Evolutionary conservation across 1,139 yeast species (phyloP).

Genomic region (Hansenula sp.): DNA sequence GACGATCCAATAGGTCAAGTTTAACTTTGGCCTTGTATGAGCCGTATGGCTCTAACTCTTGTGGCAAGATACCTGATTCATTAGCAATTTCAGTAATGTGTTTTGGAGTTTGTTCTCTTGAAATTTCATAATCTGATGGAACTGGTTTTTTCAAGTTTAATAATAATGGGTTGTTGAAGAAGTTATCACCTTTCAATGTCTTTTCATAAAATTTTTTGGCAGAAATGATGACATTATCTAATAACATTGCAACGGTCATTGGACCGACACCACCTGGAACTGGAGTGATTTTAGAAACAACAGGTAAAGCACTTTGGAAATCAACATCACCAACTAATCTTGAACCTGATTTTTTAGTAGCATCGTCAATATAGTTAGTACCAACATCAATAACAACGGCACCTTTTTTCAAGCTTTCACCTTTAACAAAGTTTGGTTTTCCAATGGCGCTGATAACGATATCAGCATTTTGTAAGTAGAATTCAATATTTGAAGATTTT

Average conservation of each 20-base stretch:
- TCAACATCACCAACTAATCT: constrained; percentile 95
- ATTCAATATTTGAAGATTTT: constrained; percentile 59
- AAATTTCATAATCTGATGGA: constrained; percentile 91
- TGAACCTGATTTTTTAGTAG: constrained; percentile 75
- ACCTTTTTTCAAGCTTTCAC: constrained; percentile 83
- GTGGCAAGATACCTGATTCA: constrained; percentile 79
- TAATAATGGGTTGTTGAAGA: constrained; percentile 47
- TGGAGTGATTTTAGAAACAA: constrained; percentile 82
- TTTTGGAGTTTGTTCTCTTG: constrained; percentile 87
- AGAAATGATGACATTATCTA: constrained; percentile 81
- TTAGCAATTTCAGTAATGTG: constrained; percentile 74
- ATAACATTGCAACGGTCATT: constrained; percentile 96
- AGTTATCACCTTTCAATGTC: constrained; percentile 20
- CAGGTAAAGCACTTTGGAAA: constrained; percentile 58
- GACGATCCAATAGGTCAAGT: constrained; percentile 68
- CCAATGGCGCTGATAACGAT: constrained; percentile 94
- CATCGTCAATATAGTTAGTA: constrained; percentile 80
- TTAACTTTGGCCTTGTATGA: constrained; percentile 90
- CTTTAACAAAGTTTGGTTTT: constrained; percentile 74
- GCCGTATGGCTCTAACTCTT: constrained; percentile 90
- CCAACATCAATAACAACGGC: constrained; percentile 96
- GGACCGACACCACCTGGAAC: constrained; percentile 99
- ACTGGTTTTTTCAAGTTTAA: constrained; percentile 73
- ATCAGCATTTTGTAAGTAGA: constrained; percentile 70
- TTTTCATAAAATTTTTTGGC: constrained; percentile 49